Percentiles rank a stretch among this genome's conserved stretches.
These are phyloP conservation scores for Dendrostoma leiphaemia DNA, from an alignment of 2,329 filamentous ascomycete species.

Conservation along the genomic window DNA sequence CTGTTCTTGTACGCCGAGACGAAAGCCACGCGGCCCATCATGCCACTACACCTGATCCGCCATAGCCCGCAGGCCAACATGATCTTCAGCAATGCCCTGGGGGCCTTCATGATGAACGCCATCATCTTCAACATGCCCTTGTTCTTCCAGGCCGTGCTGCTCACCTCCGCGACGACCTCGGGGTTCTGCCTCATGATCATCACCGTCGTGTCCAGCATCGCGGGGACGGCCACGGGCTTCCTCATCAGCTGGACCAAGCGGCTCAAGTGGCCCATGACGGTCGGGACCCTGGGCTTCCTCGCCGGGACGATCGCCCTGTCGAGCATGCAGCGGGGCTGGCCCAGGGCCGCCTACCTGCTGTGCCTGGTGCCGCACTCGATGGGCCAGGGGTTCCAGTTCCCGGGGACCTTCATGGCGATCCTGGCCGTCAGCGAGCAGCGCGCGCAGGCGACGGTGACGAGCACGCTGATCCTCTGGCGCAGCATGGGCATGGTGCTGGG, in stretches of 20 bases:
- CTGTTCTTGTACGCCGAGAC: constrained; percentile 53
- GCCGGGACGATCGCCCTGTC: constrained; percentile 50
- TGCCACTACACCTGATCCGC: constrained; percentile 55
- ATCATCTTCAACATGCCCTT: constrained; percentile 66
- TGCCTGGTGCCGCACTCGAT: constrained; percentile 55
- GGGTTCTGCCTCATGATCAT: constrained; percentile 70
- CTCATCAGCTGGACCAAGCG: constrained; percentile 58
- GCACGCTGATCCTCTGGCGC: constrained; percentile 69
- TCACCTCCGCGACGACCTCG: constrained; percentile 66
- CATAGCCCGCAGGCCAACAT: constrained; percentile 54
- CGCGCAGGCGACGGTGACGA: constrained; percentile 68
- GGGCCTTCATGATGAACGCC: constrained; percentile 50
- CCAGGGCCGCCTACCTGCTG: constrained; percentile 51
- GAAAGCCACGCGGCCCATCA: constrained; percentile 52
- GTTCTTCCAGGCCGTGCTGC: constrained; percentile 74
- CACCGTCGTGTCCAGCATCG: constrained; percentile 52
- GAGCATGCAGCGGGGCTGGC: constrained; percentile 48
- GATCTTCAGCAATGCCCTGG: constrained; percentile 54
- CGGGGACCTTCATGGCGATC: constrained; percentile 61
- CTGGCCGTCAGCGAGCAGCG: constrained; percentile 57
- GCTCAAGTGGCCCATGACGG: constrained; percentile 57
- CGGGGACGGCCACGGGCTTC: constrained; percentile 59
- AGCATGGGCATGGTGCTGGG: constrained; percentile 70
- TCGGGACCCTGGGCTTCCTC: constrained; percentile 48
- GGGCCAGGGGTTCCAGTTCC: constrained; percentile 64